Base-by-base conservation (phyloP, 176 grass and related monocot genomes). In the Eremochloa ophiuroides region DNA sequence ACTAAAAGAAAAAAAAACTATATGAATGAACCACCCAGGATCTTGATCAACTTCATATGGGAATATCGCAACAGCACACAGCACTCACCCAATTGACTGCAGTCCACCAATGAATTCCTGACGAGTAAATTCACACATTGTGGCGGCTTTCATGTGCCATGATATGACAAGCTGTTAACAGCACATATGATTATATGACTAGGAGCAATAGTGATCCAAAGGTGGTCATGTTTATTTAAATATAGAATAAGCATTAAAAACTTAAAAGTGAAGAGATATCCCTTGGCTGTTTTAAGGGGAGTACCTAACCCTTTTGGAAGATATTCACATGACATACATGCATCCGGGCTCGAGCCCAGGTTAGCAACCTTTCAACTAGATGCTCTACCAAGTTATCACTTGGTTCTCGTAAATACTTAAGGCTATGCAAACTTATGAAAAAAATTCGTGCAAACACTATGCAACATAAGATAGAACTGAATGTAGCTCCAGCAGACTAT, bases 81-180 rank as follows among this genome's bases (percentile, higher is more conserved):
- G 50, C 80, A 86, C 68, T 89, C 64, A 99, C 97, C 97, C 97
- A 56, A 99, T 86, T 59, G 89, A 99, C 87, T 99, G 97, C 47
- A 97, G 63, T 62, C 94, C 94, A 87, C 88, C 80, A 83, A 92
- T 76, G 74, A 97, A 97, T 84, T 97, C 94, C 73, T 97, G 92
- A 56, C 34, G 79, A 78, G 94, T 90, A 75, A 99, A 99, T 87
- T 99, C 97, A 90, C 97, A 99, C 97, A 99, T 99, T 71, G 97
- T 99, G 55, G 89, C 93, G 46, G 97, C 97, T 91, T 96, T 99
- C 97, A 99, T 99, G 86, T 99, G 97, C 97, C 93, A 99, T 71
- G 93, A 99, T 87, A 99, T 88, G 79, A 96, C 97, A 92, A 99
- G 92, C 97, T 99, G 89, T 79, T 85, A 64, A 86, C 20, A 81